Evolutionary conservation across 805 yeast species (phyloP), one percentile per base, ranked within the genome.

Genomic region (Pachysolen tannophilus): DNA sequence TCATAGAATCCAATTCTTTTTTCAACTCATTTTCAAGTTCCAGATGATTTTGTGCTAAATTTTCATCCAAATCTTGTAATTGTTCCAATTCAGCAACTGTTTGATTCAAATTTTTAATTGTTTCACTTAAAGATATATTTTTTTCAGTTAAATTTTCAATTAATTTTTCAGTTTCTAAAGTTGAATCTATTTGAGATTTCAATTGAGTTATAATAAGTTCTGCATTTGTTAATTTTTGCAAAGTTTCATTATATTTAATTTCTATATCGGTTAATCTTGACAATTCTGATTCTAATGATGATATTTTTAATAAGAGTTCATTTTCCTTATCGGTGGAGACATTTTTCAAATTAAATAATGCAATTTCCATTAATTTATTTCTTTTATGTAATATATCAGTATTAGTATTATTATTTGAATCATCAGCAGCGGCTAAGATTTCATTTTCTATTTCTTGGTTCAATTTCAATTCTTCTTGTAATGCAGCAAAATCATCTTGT

Each of bases 61-160:
- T 72, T 28, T 55, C 60, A 36, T 75, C 75, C 10, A 77, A 47
- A 20, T 61, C 64, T 37, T 67, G 69, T 21, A 77, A 43, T 38
- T 72, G 76, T 27, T 66, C 69, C 16, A 72, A 48, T 16, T 72
- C 77, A 1, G 54, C 47, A 0, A 77, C 47, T 2, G 69, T 61
- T 4, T 42, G 39, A 18, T 56, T 52, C n/a, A 73, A 46, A 3
- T 40, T 37, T 0, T 39, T 32, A 3, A 73, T 52, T 28, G 61
- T 53, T 3, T 47, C 48, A 7, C 41, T 43, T 2, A 75, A 53
- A n/a, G 47, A 52, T 3, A 48, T 40, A 41, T 62, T 70, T 32
- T 61, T 44, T 13, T 45, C 48, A 0, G 67, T 61, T 16, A 68
- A 46, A 8, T 44, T 51, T 5, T 58, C 61, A 3, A 66, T 45